A percentile compares a stretch with the other conserved stretches of the same genome.
phyloP scores from a whole-genome alignment of 805 yeast species.

The Clavispora asparagi region DNA sequence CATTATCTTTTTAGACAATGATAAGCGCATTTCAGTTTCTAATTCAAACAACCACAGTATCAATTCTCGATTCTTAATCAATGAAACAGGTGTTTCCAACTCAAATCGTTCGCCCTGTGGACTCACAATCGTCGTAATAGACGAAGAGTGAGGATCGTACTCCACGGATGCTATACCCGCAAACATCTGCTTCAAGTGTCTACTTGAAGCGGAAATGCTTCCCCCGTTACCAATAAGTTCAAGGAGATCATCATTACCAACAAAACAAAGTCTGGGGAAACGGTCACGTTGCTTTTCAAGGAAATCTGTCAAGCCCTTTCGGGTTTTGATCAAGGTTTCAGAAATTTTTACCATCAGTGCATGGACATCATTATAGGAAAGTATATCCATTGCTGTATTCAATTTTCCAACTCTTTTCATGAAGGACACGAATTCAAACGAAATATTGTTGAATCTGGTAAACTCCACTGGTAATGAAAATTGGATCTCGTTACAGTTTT shows the following conservation, averaged over 20 bases:
- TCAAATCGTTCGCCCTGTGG: constrained; percentile 56
- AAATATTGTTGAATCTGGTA: constrained; percentile 55
- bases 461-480: constrained; percentile 67
- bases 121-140: constrained; percentile 50
- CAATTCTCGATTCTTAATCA: constrained; percentile 37
- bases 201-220: constrained; percentile 44
- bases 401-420: constrained; percentile 46
- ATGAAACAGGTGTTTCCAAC: constrained; percentile 40
- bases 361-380: constrained; percentile 45
- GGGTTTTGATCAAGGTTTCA: constrained; percentile 54
- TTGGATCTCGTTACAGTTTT: constrained; percentile 49
- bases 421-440: constrained; percentile 54
- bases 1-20: constrained; percentile 38
- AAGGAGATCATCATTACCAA: constrained; percentile 86
- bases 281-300: constrained; percentile 71
- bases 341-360: constrained; percentile 43
- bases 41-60: constrained; percentile 60
- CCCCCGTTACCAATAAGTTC: constrained; percentile 70
- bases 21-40: constrained; percentile 46
- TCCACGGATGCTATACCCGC: constrained; percentile 50
- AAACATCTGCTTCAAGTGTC: constrained; percentile 68
- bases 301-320: constrained; percentile 67
- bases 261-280: constrained; percentile 79
- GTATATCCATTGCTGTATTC: constrained; percentile 50
- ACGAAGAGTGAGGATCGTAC: constrained; percentile 24